phyloP scores from a whole-genome alignment of 2,329 filamentous ascomycete genomes.

The Trichoderma sp. region DNA sequence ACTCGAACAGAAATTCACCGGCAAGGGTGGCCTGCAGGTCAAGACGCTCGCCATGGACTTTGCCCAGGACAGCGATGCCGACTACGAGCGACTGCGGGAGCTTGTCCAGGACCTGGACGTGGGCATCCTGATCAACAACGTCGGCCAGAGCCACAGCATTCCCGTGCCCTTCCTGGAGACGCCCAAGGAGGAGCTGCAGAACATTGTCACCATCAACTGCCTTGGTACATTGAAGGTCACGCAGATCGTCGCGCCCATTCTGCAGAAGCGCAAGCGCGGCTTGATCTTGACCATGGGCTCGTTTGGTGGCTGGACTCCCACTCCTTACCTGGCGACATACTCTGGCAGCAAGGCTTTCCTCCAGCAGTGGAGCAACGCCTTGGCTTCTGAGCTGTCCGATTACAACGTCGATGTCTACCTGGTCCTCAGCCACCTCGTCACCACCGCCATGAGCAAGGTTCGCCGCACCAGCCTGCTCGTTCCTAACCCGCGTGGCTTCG shows the following conservation, averaged over 20 bases:
- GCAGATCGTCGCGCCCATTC: conserved; percentile 78
- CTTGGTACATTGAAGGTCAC: conserved; percentile 86
- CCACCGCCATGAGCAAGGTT: conserved; percentile 96
- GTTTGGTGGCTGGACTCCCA: conserved; percentile 89
- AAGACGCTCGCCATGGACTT: conserved; percentile 93
- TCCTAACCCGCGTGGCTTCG: conserved; percentile 80
- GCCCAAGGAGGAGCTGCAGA: conserved; percentile 73
- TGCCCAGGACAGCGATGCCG: conserved; percentile 71
- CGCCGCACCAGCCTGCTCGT: conserved; percentile 75
- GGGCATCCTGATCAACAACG: conserved; percentile 92
- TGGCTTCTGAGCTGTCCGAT: conserved; percentile 79
- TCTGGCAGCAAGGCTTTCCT: conserved; percentile 97
- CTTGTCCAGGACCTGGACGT: conserved; percentile 75
- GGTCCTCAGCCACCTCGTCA: conserved; percentile 89
- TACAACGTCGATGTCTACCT: conserved; percentile 88
- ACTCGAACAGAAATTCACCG: conserved; percentile 69
- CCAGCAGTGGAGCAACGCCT: conserved; percentile 89
- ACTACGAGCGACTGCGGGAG: conserved; percentile 74
- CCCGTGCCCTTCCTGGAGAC: conserved; percentile 88
- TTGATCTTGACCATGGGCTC: conserved; percentile 97
- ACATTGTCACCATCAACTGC: conserved; percentile 96
- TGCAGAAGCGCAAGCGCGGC: conserved; percentile 81
- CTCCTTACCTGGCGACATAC: conserved; percentile 91
- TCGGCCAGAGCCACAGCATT: conserved; percentile 90
- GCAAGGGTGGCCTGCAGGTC: conserved; percentile 60